phyloP scores from a whole-genome alignment of 225 moss, liverwort and hornwort species.

The Marchantia polymorpha region DNA sequence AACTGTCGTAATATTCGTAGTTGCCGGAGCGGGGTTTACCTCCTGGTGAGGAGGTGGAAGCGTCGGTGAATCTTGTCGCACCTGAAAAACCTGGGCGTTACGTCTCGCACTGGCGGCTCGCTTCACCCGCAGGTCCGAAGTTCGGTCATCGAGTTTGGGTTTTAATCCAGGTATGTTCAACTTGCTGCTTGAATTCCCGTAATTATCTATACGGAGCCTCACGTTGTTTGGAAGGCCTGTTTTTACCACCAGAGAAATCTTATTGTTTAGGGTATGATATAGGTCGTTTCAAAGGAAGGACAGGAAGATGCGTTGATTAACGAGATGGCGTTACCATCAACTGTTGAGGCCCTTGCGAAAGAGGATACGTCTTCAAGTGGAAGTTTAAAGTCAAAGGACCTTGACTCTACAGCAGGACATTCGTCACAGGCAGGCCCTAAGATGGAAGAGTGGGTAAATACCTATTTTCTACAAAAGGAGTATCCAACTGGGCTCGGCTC shows the following conservation, averaged over 20 bases:
- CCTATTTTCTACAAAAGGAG: neutral
- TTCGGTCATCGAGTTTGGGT: constrained; percentile 98
- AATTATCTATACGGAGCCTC: too few relatives aligned
- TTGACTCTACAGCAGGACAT: neutral
- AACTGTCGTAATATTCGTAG: constrained; percentile 9
- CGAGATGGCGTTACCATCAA: neutral
- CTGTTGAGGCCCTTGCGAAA: neutral
- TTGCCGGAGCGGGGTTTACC: constrained; percentile 60
- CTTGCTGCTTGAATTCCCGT: too few relatives aligned
- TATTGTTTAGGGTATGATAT: neutral
- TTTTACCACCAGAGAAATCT: too few relatives aligned
- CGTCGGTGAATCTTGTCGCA: constrained; percentile 71
- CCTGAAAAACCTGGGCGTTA: constrained; percentile 87
- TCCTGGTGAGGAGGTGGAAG: constrained; percentile 70
- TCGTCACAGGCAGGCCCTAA: neutral
- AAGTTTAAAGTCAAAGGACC: neutral
- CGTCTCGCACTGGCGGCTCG: constrained; percentile 88
- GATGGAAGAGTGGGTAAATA: neutral
- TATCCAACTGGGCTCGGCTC: constrained; percentile 2
- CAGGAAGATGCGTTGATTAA: neutral
- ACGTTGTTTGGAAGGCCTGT: too few relatives aligned
- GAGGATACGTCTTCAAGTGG: neutral
- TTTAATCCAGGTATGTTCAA: constrained; percentile 56
- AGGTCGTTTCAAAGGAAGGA: neutral
- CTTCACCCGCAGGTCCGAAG: constrained; percentile 72